Percentiles rank a stretch among this genome's conserved stretches.
phyloP scores from a whole-genome alignment of 257 asterid genomes.

The Solanum neorickii region DNA sequence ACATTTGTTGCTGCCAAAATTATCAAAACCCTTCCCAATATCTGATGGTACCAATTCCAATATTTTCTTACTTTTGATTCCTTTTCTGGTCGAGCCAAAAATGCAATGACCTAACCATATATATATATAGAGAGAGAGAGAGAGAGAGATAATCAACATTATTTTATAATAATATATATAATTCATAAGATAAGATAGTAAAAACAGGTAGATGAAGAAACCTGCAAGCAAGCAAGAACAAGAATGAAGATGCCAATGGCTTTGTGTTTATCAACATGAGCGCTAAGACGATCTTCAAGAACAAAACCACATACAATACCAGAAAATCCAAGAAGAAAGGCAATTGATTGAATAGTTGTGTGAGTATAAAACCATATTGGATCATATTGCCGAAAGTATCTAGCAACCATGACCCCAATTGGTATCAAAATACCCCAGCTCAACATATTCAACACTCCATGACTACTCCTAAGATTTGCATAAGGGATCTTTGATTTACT shows the following conservation, averaged over 20 bases:
- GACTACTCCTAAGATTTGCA: slow-evolving; percentile 38
- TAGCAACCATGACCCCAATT: slow-evolving; percentile 68
- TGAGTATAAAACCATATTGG: slow-evolving; percentile 86
- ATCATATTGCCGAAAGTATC: slow-evolving; percentile 63
- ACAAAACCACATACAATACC: slow-evolving; percentile 66
- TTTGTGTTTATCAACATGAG: slow-evolving; percentile 49
- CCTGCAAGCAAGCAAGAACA: slow-evolving; percentile 76
- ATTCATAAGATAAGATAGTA: not conserved
- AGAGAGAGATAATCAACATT: too few species aligned
- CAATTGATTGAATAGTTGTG: slow-evolving; percentile 35
- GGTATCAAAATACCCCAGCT: slow-evolving; percentile 81
- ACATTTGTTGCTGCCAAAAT: slow-evolving; percentile 55
- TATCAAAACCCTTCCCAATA: slow-evolving; percentile 48
- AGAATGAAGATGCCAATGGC: slow-evolving; percentile 58
- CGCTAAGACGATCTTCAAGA: slow-evolving; percentile 35
- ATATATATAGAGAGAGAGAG: not conserved
- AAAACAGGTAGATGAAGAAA: slow-evolving; percentile 3
- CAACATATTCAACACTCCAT: slow-evolving; percentile 67
- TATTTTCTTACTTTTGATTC: slow-evolving; percentile 54
- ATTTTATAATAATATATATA: not conserved
- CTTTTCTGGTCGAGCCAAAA: slow-evolving; percentile 64
- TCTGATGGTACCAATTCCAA: slow-evolving; percentile 88
- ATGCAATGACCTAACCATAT: slow-evolving; percentile 46
- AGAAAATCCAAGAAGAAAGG: slow-evolving; percentile 45
- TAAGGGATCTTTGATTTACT: slow-evolving; percentile 23